A percentile compares a stretch with the other conserved stretches of the same genome.
Evolutionary conservation across 306 rosid species (phyloP).

Genomic region (Quercus aquifolioides): DNA sequence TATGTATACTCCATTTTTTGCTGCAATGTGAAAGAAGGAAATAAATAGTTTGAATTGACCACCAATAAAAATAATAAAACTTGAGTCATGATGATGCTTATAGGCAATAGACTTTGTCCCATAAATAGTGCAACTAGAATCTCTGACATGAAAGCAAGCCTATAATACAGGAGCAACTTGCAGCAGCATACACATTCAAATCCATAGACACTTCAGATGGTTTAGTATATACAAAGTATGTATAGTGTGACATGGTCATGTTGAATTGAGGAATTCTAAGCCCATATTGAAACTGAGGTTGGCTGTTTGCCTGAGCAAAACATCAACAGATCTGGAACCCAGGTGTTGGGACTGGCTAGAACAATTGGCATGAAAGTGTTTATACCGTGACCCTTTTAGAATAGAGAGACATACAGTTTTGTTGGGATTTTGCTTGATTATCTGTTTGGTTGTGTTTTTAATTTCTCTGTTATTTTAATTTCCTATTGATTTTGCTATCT

Average conservation of each 20-base stretch:
- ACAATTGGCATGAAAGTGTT: slow-evolving; percentile 2
- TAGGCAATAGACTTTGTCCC: slow-evolving; percentile 4
- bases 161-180: not conserved
- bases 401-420: not conserved
- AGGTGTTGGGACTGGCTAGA: not conserved
- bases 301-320: not conserved
- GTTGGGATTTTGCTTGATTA: not conserved
- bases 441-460: not conserved
- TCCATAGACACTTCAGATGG: not conserved
- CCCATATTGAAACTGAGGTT: not conserved
- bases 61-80: not conserved
- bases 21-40: slow-evolving; percentile 40
- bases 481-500: not conserved
- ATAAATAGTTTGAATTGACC: slow-evolving; percentile 15
- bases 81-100: not conserved
- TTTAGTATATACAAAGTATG: not conserved
- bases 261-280: not conserved
- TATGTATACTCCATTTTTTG: slow-evolving; percentile 85
- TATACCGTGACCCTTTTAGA: slow-evolving; percentile 5
- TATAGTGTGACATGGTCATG: not conserved
- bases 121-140: not conserved
- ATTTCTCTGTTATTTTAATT: not conserved
- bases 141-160: not conserved
- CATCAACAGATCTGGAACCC: not conserved
- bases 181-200: slow-evolving; percentile 16